Percentiles rank a stretch among this genome's conserved stretches.
These are phyloP conservation scores for Eucalyptus cladocalyx DNA, from an alignment of 345 rosid species.

Conservation along the genomic window DNA sequence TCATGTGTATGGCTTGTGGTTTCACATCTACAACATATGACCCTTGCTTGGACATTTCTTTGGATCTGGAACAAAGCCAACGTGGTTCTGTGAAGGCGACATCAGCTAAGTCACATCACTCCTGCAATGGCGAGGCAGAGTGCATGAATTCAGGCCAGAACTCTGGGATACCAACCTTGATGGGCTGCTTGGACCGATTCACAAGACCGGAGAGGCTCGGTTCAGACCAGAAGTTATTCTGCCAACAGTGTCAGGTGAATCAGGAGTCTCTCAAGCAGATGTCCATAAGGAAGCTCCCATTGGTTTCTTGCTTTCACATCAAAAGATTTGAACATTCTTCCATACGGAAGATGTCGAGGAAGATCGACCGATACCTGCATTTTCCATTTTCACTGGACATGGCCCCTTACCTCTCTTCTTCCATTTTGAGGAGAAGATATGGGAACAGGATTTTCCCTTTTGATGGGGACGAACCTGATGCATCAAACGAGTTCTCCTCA, in stretches of 20 bases:
- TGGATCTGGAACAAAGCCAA: constrained; percentile 47
- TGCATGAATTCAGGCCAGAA: not conserved
- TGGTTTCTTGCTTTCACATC: constrained; percentile 75
- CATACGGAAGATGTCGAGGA: constrained; percentile 51
- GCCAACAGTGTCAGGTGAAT: constrained; percentile 74
- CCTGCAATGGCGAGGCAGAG: constrained; percentile 38
- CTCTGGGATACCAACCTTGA: constrained; percentile 50
- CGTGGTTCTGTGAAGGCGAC: constrained; percentile 12
- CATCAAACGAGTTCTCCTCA: constrained; percentile 32
- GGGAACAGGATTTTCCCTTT: constrained; percentile 65
- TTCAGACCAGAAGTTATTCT: constrained; percentile 76
- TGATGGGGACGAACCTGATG: constrained; percentile 47
- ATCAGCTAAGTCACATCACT: constrained; percentile 15
- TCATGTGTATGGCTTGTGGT: constrained; percentile 77
- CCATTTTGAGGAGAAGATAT: constrained; percentile 54
- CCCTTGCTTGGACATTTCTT: constrained; percentile 86
- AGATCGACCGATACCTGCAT: constrained; percentile 70
- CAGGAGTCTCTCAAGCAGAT: constrained; percentile 79
- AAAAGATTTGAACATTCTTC: constrained; percentile 85
- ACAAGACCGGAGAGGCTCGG: constrained; percentile 82
- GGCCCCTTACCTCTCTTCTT: constrained; percentile 70
- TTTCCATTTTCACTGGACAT: constrained; percentile 83
- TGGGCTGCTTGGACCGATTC: constrained; percentile 79
- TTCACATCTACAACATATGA: constrained; percentile 85
- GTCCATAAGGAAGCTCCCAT: constrained; percentile 81